phyloP scores from a whole-genome alignment of 2,329 filamentous ascomycete genomes.

The Emmonsia crescens region DNA sequence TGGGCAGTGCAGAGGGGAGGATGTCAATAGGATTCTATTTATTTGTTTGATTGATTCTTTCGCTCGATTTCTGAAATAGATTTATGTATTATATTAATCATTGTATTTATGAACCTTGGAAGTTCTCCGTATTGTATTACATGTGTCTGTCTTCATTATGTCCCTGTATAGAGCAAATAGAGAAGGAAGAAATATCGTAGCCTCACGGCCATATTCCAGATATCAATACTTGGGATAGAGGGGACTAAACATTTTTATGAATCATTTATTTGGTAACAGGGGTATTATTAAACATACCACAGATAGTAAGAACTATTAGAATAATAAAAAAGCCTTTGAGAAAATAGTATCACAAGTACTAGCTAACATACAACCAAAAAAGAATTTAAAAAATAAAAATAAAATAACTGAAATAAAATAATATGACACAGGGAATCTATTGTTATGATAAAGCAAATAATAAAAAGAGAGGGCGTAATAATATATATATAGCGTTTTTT shows the following conservation, averaged over 20 bases:
- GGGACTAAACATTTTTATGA: background rate
- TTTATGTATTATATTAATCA: background rate
- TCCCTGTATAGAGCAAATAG: too few species aligned
- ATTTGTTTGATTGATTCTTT: background rate
- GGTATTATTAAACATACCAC: background rate
- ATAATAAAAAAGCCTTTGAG: too few species aligned
- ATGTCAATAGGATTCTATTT: background rate
- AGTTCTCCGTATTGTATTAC: background rate
- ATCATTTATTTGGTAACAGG: too few species aligned
- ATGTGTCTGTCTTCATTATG: background rate
- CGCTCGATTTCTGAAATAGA: background rate
- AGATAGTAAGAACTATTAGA: too few species aligned
- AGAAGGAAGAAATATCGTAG: too few species aligned
- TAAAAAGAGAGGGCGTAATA: background rate
- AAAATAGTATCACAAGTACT: background rate
- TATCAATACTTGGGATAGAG: background rate
- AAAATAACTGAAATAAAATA: background rate
- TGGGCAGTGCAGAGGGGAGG: conserved; percentile 60
- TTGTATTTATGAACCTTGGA: background rate
- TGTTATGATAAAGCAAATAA: background rate
- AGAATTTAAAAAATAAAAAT: too few species aligned
- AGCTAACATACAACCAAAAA: background rate
- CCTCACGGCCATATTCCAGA: too few species aligned
- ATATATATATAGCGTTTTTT: background rate
- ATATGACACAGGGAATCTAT: background rate